A percentile compares a stretch with the other conserved stretches of the same genome.
Evolutionary conservation across 1,139 yeast genomes (phyloP).

Genomic region (Hansenula anomala): DNA sequence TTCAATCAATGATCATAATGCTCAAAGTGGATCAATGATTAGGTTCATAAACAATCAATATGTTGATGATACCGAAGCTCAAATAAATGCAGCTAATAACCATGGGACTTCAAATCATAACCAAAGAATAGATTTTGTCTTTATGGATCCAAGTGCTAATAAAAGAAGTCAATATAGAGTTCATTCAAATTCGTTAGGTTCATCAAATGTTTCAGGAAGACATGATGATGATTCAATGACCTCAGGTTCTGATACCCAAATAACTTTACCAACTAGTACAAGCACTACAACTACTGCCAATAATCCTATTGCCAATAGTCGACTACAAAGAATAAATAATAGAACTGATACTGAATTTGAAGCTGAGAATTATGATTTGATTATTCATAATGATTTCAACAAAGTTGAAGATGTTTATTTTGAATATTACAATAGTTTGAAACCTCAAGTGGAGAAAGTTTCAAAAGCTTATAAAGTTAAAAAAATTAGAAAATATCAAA

Average conservation of each 20-base stretch:
- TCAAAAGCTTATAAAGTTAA: constrained; percentile 24
- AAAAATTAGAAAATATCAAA: constrained; percentile 24
- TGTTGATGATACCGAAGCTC: constrained; percentile 21
- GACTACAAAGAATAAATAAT: constrained; percentile 18
- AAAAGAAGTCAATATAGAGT: constrained; percentile 20
- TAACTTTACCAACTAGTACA: not conserved
- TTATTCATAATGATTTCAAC: constrained; percentile 23
- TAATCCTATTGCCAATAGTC: constrained; percentile 5
- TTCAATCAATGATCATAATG: constrained; percentile 15
- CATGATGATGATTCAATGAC: constrained; percentile 10
- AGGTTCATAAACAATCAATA: constrained; percentile 25
- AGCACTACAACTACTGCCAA: too few species aligned
- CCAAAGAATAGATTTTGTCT: constrained; percentile 22
- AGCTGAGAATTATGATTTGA: constrained; percentile 23
- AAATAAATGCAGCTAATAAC: constrained; percentile 8
- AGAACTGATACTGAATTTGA: constrained; percentile 19
- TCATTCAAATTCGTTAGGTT: constrained; percentile 7
- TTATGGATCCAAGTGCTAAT: constrained; percentile 23
- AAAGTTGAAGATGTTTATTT: constrained; percentile 22
- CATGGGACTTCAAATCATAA: constrained; percentile 4
- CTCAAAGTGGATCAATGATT: constrained; percentile 18
- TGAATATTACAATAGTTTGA: constrained; percentile 21
- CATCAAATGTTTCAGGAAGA: not conserved
- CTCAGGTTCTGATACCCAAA: not conserved
- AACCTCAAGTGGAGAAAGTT: constrained; percentile 24